phyloP scores from a whole-genome alignment of 2,329 filamentous ascomycete genomes.

The Fusarium sp. region DNA sequence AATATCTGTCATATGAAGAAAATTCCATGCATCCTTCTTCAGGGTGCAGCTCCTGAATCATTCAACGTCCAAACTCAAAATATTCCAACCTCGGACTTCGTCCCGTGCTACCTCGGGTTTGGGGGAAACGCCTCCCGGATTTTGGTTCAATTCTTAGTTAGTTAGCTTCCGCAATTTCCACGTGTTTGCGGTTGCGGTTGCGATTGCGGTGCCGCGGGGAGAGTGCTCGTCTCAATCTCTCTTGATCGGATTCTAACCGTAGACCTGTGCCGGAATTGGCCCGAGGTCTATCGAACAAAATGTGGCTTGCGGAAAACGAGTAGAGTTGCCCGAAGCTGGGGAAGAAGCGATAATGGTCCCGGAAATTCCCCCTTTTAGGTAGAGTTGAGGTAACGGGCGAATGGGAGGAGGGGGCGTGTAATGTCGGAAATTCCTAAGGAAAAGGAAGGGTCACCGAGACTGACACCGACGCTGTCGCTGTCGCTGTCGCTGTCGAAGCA shows the following conservation, averaged over 20 bases:
- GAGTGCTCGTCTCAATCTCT: neutral
- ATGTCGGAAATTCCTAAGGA: slow-evolving; percentile 1
- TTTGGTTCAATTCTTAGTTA: neutral
- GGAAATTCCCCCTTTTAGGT: slow-evolving; percentile 11
- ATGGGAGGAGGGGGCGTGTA: slow-evolving; percentile 19
- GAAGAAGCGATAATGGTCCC: neutral
- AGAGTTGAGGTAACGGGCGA: neutral
- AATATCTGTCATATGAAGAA: neutral
- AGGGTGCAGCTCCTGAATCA: slow-evolving; percentile 16
- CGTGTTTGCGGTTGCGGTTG: slow-evolving; percentile 31
- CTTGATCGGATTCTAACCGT: slow-evolving; percentile 1
- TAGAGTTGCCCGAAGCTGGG: slow-evolving; percentile 26
- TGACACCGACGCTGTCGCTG: neutral
- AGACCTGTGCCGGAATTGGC: slow-evolving; percentile 9
- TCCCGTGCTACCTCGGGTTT: slow-evolving; percentile 21
- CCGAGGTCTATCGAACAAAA: slow-evolving; percentile 11
- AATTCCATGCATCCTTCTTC: slow-evolving; percentile 6
- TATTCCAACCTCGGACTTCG: slow-evolving; percentile 8
- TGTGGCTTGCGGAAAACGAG: neutral
- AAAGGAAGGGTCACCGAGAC: neutral
- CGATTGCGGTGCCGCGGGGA: slow-evolving; percentile 24
- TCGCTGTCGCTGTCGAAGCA: neutral
- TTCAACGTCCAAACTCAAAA: slow-evolving; percentile 2
- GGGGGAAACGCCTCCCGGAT: slow-evolving; percentile 7
- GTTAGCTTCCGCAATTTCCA: slow-evolving; percentile 35